A percentile compares a stretch with the other conserved stretches of the same genome.
Conservation (phyloP, 441 rosid genomes). For the Populus hybrid region DNA sequence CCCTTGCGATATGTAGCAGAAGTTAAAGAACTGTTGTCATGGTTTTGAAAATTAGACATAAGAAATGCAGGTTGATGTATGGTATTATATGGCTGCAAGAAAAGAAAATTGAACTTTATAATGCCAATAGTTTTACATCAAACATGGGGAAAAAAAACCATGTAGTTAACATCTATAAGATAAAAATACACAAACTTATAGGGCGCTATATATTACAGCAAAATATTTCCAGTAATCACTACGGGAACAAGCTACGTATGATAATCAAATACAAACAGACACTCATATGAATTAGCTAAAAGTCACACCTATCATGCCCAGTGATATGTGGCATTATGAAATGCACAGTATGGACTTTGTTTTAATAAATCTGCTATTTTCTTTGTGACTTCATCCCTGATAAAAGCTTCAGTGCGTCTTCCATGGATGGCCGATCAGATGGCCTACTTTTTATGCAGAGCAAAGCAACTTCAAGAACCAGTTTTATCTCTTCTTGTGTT, state of each 20-base stretch:
- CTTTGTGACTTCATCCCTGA: slow-evolving; percentile 35
- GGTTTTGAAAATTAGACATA: not conserved
- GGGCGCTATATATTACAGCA: slow-evolving; percentile 20
- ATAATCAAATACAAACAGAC: slow-evolving; percentile 15
- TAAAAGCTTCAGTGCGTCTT: slow-evolving; percentile 65
- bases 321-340: not conserved
- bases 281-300: slow-evolving; percentile 24
- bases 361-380: slow-evolving; percentile 24
- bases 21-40: not conserved
- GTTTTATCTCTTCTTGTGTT: slow-evolving; percentile 49
- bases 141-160: not conserved
- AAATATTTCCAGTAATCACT: slow-evolving; percentile 7
- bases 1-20: not conserved
- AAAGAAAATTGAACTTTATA: not conserved
- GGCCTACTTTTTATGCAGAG: slow-evolving; percentile 62
- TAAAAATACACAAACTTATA: slow-evolving; percentile 13
- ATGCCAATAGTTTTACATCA: not conserved
- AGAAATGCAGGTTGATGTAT: no score
- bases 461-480: slow-evolving; percentile 67
- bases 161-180: slow-evolving; percentile 3
- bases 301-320: slow-evolving; percentile 8
- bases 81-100: not conserved
- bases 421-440: slow-evolving; percentile 56
- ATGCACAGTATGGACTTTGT: not conserved
- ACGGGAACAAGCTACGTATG: not conserved